Percentiles rank a stretch among this genome's conserved stretches.
These are phyloP conservation scores for Xylaria cubensis DNA, from an alignment of 495 filamentous ascomycete genomes.

Conservation along the genomic window DNA sequence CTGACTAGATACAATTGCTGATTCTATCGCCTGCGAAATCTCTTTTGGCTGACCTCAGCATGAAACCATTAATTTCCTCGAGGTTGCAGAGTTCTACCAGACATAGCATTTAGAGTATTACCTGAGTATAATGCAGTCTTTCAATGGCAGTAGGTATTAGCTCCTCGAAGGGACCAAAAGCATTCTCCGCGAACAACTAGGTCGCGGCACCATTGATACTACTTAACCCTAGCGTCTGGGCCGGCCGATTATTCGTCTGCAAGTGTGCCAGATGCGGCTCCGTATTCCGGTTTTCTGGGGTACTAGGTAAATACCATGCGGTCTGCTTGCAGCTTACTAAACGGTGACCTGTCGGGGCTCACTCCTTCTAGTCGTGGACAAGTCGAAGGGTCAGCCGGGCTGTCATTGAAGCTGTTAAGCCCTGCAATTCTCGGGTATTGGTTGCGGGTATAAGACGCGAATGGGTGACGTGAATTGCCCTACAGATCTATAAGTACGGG, in stretches of 20 bases:
- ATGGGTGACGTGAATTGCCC: neutral
- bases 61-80: constrained; percentile 2
- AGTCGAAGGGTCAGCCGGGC: neutral
- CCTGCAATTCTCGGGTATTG: constrained; percentile 4
- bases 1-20: neutral
- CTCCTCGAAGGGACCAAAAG: neutral
- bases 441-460: neutral
- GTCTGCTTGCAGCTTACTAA: constrained; percentile 5
- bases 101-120: neutral
- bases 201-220: neutral
- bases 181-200: neutral
- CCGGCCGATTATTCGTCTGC: neutral
- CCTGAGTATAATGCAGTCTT: neutral
- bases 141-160: neutral
- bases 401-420: neutral
- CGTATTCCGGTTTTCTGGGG: constrained; percentile 1
- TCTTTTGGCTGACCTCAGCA: constrained; percentile 18
- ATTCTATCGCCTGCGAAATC: neutral
- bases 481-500: constrained; percentile 13
- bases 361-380: constrained; percentile 2
- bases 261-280: neutral
- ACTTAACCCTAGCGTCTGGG: neutral
- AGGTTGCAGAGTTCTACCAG: neutral
- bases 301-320: neutral
- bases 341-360: neutral